A percentile compares a stretch with the other conserved stretches of the same genome.
Conservation (phyloP, 176 grass and related monocot genomes). For the Metroxylon sagu region DNA sequence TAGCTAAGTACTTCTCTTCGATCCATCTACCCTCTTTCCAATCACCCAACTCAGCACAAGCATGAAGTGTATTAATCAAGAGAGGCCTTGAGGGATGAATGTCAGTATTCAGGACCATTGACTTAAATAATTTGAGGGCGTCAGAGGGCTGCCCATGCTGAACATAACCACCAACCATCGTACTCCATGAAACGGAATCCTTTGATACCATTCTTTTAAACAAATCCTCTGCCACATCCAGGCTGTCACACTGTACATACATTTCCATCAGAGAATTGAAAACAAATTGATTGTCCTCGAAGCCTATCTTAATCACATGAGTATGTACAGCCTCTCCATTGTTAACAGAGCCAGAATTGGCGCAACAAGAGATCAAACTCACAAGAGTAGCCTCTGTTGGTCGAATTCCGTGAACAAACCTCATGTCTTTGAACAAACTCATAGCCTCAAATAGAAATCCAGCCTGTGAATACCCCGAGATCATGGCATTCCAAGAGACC, state of each 20-base stretch:
- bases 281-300: constrained; percentile 23
- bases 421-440: constrained; percentile 32
- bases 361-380: constrained; percentile 41
- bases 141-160: constrained; percentile 22
- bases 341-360: constrained; percentile 7
- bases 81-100: constrained; percentile 30
- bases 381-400: constrained; percentile 43
- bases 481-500: constrained; percentile 44
- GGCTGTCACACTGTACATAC: constrained; percentile 30
- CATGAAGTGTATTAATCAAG: constrained; percentile 55
- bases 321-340: constrained; percentile 22
- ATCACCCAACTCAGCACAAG: constrained; percentile 48
- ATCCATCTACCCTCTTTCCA: constrained; percentile 53
- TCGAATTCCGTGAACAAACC: constrained; percentile 1
- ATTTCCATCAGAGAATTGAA: constrained; percentile 53
- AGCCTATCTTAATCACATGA: constrained; percentile 31
- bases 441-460: constrained; percentile 28
- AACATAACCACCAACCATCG: constrained; percentile 50
- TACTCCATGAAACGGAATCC: constrained; percentile 66
- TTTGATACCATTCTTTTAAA: constrained; percentile 42
- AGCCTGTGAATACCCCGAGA: constrained; percentile 31
- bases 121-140: constrained; percentile 42
- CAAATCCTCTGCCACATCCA: constrained; percentile 28
- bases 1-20: constrained; percentile 34
- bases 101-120: constrained; percentile 20